Evolutionary conservation across 345 rosid species (phyloP), one percentile per base, ranked within the genome.

Genomic region (Brassica nigra): DNA sequence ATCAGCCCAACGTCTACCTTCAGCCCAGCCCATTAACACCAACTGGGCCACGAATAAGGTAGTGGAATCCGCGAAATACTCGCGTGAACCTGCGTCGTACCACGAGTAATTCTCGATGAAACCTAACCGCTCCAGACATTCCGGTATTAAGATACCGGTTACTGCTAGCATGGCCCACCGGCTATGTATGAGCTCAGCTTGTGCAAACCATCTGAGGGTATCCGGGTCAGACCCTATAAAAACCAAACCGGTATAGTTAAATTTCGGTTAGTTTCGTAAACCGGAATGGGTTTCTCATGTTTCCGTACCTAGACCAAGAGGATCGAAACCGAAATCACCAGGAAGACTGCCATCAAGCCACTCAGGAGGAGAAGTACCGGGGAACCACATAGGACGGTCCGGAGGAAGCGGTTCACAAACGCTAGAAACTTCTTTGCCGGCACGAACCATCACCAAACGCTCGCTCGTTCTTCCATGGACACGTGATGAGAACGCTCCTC

Each of bases 141-240:
- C 99, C 1, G 99, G 99, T 67, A 92, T 75, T 7, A 95, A 79
- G 42, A 95, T 92, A 8, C 99, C 99, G 3, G 91, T 74, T 68
- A 89, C 97, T 0, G 92, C 99, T 2, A 95, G 87, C 99, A 95
- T 95, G n/a, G 97, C 99, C 99, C 99, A 95, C 73, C 99, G 85
- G 31, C 90, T 83, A 16, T 91, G 99, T 77, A 95, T 79, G 49
- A 95, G 87, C 84, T 92, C 97, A 2, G 95, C 99, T 84, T 95
- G 99, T 15, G 97, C 97, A 69, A 91, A 90, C 99, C 99, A 95
- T 88, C 86, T 90, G 9, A 91, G 92, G 8, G 70, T 73, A 61
- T 92, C 95, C 23, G 95, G 97, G 27, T 95, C 99, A 31, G 97
- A 95, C 15, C 97, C 98, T 94, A 82, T 47, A 12, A n/a, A n/a